phyloP scores from a whole-genome alignment of 2,329 filamentous ascomycete genomes.

The Talaromyces sp. region DNA sequence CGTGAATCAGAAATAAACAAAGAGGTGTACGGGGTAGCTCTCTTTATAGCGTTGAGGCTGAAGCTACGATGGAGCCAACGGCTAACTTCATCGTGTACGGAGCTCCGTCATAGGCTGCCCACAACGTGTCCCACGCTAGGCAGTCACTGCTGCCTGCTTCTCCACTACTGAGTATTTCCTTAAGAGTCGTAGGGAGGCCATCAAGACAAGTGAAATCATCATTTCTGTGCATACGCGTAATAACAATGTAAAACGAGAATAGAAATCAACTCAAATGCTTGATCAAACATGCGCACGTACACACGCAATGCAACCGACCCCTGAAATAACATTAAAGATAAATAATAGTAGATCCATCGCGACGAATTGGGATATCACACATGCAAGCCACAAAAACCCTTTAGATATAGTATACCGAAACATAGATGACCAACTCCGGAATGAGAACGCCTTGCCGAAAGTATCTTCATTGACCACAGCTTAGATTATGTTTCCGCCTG shows the following conservation, averaged over 20 bases:
- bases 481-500: background rate
- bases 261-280: background rate
- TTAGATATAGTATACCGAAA: background rate
- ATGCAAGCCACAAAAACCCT: background rate
- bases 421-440: background rate
- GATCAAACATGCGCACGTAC: background rate
- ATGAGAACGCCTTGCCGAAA: conserved; percentile 5
- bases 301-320: background rate
- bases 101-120: background rate
- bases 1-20: background rate
- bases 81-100: background rate
- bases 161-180: background rate
- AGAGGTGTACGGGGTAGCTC: background rate
- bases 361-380: conserved; percentile 6
- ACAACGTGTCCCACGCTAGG: background rate
- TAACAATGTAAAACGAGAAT: background rate
- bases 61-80: background rate
- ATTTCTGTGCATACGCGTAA: background rate
- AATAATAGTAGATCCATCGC: background rate
- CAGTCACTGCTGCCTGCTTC: conserved; percentile 6
- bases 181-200: too few species aligned
- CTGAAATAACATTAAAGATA: background rate
- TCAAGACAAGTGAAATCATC: background rate
- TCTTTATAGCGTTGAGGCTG: conserved; percentile 7
- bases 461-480: background rate